Evolutionary conservation across 2,329 filamentous ascomycete species (phyloP), one percentile per base, ranked within the genome.

Genomic region (Ophiobolus disseminans): DNA sequence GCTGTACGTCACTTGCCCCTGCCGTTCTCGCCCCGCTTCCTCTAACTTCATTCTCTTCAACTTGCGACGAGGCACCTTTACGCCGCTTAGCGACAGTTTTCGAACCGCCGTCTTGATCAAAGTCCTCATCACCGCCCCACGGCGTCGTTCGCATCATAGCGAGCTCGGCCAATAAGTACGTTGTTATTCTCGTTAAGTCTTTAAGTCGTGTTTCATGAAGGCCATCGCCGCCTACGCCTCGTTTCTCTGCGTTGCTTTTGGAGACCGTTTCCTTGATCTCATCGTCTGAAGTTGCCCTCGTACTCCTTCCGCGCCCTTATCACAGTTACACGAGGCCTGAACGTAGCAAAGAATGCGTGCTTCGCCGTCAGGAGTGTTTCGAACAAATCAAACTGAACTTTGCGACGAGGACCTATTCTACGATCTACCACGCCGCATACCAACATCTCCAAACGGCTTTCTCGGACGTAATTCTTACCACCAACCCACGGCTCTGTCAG

Each of bases 151-250:
- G 26, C 20, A 39, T 20, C 36, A 39, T 39, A 22, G 36, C 36
- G 36, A 39, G 22, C 36, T 39, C 36, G 17, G 23, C 36, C 36
- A 39, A 39, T 39, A n/a, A 39, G 36, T 39, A 39, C 26, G 36
- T 39, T 25, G 36, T 22, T 25, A 25, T 39, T 39, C 36, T 39
- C 16, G 20, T n/a, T 39, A 17, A 39, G 36, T 6, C 36, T 39
- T 22, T 25, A 39, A 26, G 26, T 26, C 22, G 36, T 39, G 36
- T 39, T 39, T 39, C 36, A 39, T 14, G n/a, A 39, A 39, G 9
- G 17, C 17, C 36, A 7, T 39, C 34, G 34, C 34, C 3, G 16
- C 34, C 34, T 37, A 22, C 34, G 34, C 34, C 34, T 39, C 36
- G 21, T n/a, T 39, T 22, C 22, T 39, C 36, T 39, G 22, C 26